Conservation (phyloP, 2,329 filamentous ascomycete genomes). For the Colletotrichum sp. region DNA sequence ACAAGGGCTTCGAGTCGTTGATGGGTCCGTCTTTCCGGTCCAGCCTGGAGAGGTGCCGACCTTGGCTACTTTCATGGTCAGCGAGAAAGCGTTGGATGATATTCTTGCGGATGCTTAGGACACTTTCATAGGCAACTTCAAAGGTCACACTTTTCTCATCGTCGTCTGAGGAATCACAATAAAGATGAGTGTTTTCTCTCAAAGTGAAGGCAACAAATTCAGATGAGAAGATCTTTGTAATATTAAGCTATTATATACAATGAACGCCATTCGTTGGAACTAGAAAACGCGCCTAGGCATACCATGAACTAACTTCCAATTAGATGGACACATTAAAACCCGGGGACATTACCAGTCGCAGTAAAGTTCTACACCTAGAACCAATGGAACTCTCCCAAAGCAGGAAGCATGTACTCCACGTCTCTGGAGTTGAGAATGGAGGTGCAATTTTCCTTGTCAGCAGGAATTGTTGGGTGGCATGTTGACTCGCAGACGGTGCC, state of each 20-base stretch:
- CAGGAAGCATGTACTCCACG: background rate
- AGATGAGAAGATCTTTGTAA: background rate
- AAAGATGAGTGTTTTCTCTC: fast-evolving
- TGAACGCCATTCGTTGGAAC: fast-evolving
- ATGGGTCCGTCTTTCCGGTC: constrained; percentile 60
- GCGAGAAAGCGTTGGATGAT: constrained; percentile 66
- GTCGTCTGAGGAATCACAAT: fast-evolving
- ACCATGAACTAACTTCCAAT: fast-evolving
- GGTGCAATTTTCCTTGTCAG: background rate
- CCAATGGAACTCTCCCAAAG: background rate
- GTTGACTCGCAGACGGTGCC: background rate
- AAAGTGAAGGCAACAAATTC: fast-evolving
- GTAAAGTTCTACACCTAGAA: background rate
- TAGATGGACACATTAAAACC: background rate
- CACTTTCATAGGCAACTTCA: fast-evolving
- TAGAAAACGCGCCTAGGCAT: background rate
- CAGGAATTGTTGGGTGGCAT: background rate
- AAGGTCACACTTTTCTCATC: background rate
- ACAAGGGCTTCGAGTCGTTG: constrained; percentile 63
- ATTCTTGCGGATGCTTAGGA: constrained; percentile 38
- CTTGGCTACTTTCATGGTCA: constrained; percentile 60
- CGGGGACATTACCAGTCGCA: fast-evolving
- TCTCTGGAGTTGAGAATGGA: background rate
- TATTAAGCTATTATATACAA: background rate
- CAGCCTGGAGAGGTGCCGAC: constrained; percentile 53